Evolutionary conservation across 169 alveolate species (phyloP).

Genomic region (Plasmodium ovale): DNA sequence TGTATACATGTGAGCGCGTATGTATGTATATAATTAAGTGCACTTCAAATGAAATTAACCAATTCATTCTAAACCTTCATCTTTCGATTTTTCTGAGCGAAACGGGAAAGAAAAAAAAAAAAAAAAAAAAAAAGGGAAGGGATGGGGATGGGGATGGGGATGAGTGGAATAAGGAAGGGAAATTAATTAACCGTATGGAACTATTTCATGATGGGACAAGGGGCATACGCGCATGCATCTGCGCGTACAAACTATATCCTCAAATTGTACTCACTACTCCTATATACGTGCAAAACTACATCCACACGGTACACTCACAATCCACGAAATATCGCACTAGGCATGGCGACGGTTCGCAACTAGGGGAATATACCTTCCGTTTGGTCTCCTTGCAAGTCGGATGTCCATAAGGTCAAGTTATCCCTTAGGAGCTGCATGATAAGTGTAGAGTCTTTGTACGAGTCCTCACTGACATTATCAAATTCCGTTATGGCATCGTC

Average conservation of each 20-base stretch:
- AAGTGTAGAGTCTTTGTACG: conserved; percentile 95
- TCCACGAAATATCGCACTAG: neutral
- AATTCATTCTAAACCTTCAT: conserved; percentile 54
- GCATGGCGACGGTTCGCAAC: neutral
- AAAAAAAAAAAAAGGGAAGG: conserved; percentile 7
- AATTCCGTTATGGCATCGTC: conserved; percentile 96
- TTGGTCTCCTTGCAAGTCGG: conserved; percentile 90
- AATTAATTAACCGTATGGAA: neutral
- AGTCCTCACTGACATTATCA: conserved; percentile 95
- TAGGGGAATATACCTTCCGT: conserved; percentile 27
- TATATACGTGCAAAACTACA: too few species aligned
- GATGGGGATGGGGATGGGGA: neutral
- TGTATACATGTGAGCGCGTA: conserved; percentile 1
- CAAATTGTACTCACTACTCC: too few species aligned
- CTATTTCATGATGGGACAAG: neutral
- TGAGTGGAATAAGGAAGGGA: neutral
- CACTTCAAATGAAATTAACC: conserved; percentile 10
- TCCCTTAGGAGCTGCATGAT: conserved; percentile 97
- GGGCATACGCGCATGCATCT: neutral
- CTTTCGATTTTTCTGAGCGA: conserved; percentile 64
- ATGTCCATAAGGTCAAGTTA: conserved; percentile 96
- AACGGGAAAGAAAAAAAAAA: neutral
- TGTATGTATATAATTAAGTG: conserved; percentile 1
- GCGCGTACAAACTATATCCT: too few species aligned
- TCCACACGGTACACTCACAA: too few species aligned